Percentiles rank a stretch among this genome's conserved stretches.
These are phyloP conservation scores for Sedum album DNA, from an alignment of 164 flowering plant species.

Conservation along the genomic window DNA sequence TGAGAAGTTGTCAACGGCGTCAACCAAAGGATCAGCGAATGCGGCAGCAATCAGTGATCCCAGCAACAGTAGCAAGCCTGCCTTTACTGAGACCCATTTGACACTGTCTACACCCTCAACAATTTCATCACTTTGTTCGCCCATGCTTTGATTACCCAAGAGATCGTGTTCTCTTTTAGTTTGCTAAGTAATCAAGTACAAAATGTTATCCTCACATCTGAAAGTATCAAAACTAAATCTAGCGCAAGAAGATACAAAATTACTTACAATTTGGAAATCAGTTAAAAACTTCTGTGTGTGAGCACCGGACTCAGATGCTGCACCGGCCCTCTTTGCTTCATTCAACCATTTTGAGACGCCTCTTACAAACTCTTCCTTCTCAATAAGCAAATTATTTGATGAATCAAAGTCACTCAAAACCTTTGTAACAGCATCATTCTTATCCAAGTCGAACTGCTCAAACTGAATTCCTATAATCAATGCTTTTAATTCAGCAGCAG, in stretches of 20 bases:
- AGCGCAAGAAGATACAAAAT: constrained; percentile 10
- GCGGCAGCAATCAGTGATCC: constrained; percentile 70
- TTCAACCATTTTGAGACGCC: constrained; percentile 59
- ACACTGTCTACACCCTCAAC: constrained; percentile 35
- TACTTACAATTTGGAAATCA: constrained; percentile 47
- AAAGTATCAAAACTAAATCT: background rate
- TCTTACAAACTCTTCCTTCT: constrained; percentile 33
- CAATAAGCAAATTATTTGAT: constrained; percentile 31
- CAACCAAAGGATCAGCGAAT: constrained; percentile 91
- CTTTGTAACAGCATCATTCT: constrained; percentile 49
- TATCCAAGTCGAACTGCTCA: constrained; percentile 48
- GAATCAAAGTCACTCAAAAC: constrained; percentile 66
- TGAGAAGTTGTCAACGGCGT: constrained; percentile 74
- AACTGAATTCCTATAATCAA: constrained; percentile 59
- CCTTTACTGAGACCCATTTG: constrained; percentile 36
- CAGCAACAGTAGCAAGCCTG: constrained; percentile 44
- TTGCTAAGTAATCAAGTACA: constrained; percentile 28
- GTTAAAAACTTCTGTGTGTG: constrained; percentile 25
- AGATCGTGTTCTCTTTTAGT: constrained; percentile 40
- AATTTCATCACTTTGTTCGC: constrained; percentile 40
- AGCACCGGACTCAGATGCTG: constrained; percentile 18
- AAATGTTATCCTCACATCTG: background rate
- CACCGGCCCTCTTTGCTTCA: constrained; percentile 31
- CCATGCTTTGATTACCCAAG: constrained; percentile 24
- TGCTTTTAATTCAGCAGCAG: constrained; percentile 52